Percentiles rank a stretch among this genome's conserved stretches.
Conservation (phyloP, 1,284 basidiomycete species). For the Tilletia horrida region DNA sequence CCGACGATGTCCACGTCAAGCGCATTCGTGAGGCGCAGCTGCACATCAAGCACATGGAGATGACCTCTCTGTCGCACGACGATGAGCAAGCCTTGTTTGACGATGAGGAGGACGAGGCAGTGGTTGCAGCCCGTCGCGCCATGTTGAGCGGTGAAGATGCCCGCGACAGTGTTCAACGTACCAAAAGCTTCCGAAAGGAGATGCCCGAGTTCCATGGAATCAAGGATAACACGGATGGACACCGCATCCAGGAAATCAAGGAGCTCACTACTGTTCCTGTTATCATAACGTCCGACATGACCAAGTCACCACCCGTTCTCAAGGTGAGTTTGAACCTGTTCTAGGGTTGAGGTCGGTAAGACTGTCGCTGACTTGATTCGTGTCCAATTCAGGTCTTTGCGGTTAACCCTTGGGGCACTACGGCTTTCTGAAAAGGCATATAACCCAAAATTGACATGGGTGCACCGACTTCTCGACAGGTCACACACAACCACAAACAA, state of each 20-base stretch:
- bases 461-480: too few species aligned
- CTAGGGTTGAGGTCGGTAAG: background rate
- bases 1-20: constrained; percentile 62
- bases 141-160: constrained; percentile 37
- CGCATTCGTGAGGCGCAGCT: constrained; percentile 38
- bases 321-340: constrained; percentile 31
- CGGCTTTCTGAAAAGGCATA: too few species aligned
- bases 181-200: constrained; percentile 31
- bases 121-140: constrained; percentile 28
- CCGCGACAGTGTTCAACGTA: constrained; percentile 30
- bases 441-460: too few species aligned
- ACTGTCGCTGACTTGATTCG: background rate
- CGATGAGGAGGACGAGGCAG: constrained; percentile 31
- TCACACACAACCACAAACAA: too few species aligned
- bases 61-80: constrained; percentile 41
- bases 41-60: constrained; percentile 38
- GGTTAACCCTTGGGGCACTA: constrained; percentile 18
- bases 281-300: constrained; percentile 46
- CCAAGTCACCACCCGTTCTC: constrained; percentile 49
- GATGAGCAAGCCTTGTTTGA: constrained; percentile 48
- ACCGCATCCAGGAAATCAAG: constrained; percentile 38
- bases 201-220: constrained; percentile 33
- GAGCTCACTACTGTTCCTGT: constrained; percentile 43
- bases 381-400: constrained; percentile 13
- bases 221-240: constrained; percentile 21